These are phyloP conservation scores for Senna siamea DNA, from an alignment of 306 rosid species.

Conservation along the genomic window DNA sequence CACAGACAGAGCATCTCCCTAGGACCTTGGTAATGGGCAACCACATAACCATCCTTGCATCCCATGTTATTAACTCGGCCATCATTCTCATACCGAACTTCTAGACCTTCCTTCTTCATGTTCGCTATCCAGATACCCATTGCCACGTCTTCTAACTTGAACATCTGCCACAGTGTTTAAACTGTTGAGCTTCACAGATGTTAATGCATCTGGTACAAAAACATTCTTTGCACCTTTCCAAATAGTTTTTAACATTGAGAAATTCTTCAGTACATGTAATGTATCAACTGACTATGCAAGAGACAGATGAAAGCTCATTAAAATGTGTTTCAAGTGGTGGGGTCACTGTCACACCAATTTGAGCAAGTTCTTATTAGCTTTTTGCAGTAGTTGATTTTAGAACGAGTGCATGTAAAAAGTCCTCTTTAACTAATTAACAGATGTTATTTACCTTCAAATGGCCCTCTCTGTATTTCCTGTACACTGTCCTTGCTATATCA, in stretches of 20 bases:
- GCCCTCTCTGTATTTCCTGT: slow-evolving; percentile 61
- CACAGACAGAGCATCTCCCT: slow-evolving; percentile 95
- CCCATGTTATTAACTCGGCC: slow-evolving; percentile 67
- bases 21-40: slow-evolving; percentile 98
- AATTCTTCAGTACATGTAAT: too few species aligned
- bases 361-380: too few species aligned
- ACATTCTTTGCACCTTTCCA: slow-evolving; percentile 21
- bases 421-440: neutral
- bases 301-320: neutral
- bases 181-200: slow-evolving; percentile 32
- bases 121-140: slow-evolving; percentile 99
- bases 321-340: neutral
- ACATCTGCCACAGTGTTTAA: slow-evolving; percentile 68
- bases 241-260: neutral
- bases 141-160: slow-evolving; percentile 97
- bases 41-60: slow-evolving; percentile 85
- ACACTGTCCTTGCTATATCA: slow-evolving; percentile 80
- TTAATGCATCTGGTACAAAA: too few species aligned
- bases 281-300: too few species aligned
- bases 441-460: slow-evolving; percentile 68
- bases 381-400: slow-evolving; percentile 1
- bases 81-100: slow-evolving; percentile 74
- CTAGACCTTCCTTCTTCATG: slow-evolving; percentile 72
- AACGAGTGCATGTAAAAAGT: neutral
- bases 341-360: neutral